phyloP scores from a whole-genome alignment of 2,329 filamentous ascomycete species.

The Coniochaeta ligniaria region DNA sequence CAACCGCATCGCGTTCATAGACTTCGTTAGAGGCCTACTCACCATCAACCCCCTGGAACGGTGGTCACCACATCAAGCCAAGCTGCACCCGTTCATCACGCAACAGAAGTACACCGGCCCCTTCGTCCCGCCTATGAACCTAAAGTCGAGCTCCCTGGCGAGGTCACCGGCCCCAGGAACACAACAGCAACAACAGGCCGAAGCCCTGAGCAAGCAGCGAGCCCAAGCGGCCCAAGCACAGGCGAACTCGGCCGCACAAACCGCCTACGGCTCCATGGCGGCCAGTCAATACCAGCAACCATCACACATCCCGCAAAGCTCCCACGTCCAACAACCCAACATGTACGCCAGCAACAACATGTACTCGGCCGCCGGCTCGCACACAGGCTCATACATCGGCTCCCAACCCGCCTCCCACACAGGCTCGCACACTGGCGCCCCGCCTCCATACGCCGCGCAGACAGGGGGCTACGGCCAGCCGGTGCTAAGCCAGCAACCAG shows the following conservation, averaged over 20 bases:
- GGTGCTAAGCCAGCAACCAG: constrained; percentile 59
- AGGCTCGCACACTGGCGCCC: constrained; percentile 44
- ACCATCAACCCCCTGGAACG: constrained; percentile 93
- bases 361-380: constrained; percentile 51
- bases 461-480: constrained; percentile 64
- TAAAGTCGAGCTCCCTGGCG: constrained; percentile 79
- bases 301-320: background rate
- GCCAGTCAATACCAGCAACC: constrained; percentile 42
- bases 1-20: constrained; percentile 94
- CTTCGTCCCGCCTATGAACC: constrained; percentile 94
- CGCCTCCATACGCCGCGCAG: constrained; percentile 75
- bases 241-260: constrained; percentile 60
- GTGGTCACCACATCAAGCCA: constrained; percentile 97
- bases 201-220: constrained; percentile 87
- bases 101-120: constrained; percentile 95
- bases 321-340: constrained; percentile 43
- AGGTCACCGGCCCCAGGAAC: constrained; percentile 88
- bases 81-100: constrained; percentile 95
- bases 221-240: constrained; percentile 65
- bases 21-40: constrained; percentile 88
- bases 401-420: background rate
- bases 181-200: constrained; percentile 91
- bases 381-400: background rate
- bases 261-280: constrained; percentile 51
- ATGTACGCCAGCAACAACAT: constrained; percentile 72